A percentile compares a stretch with the other conserved stretches of the same genome.
Conservation (phyloP, 73 alveolate genomes). For the Paramecium caudatum region DNA sequence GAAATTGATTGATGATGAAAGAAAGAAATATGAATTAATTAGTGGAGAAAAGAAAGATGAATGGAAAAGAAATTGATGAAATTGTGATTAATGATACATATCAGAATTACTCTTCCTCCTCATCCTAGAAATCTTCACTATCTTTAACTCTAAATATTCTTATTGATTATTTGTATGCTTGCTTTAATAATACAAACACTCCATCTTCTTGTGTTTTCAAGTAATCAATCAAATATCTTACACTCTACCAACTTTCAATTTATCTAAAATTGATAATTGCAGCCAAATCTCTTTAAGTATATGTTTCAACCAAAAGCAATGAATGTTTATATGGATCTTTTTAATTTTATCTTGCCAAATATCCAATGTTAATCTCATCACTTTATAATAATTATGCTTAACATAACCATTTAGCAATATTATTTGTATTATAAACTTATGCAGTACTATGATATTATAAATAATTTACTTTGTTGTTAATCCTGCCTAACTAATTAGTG, state of each 20-base stretch:
- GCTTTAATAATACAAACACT: conserved; percentile 60
- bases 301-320: conserved; percentile 61
- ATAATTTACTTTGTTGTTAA: background rate
- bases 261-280: conserved; percentile 44
- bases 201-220: conserved; percentile 71
- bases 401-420: conserved; percentile 75
- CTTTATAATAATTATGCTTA: conserved; percentile 69
- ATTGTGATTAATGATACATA: background rate
- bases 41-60: conserved; percentile 21
- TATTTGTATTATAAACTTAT: conserved; percentile 69
- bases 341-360: conserved; percentile 60
- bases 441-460: conserved; percentile 1
- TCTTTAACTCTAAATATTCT: conserved; percentile 71
- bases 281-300: conserved; percentile 65
- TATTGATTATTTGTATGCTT: conserved; percentile 55
- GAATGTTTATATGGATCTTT: conserved; percentile 41
- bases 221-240: conserved; percentile 70
- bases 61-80: conserved; percentile 6
- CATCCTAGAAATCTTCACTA: conserved; percentile 24
- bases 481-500: conserved; percentile 53
- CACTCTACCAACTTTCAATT: conserved; percentile 34
- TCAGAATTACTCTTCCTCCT: conserved; percentile 59
- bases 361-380: conserved; percentile 75
- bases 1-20: conserved; percentile 30
- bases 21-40: conserved; percentile 61